Conservation (phyloP, 495 filamentous ascomycete genomes). For the Xylaria flabelliformis region DNA sequence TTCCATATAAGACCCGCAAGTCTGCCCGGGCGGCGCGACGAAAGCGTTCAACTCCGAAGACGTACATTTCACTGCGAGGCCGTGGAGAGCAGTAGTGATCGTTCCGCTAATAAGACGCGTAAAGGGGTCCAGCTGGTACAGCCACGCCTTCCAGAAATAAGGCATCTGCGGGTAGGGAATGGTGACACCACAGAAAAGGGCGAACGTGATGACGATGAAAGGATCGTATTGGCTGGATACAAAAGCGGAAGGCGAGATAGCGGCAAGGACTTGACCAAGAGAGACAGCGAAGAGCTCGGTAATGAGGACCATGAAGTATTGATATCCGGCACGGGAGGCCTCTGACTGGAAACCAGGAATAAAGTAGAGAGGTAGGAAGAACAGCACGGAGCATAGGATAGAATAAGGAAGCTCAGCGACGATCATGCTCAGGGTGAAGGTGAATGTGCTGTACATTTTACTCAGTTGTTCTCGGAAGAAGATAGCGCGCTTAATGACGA, state of each 20-base stretch:
- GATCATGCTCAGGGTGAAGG: conserved; percentile 73
- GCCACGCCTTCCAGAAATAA: conserved; percentile 77
- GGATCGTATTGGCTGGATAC: conserved; percentile 77
- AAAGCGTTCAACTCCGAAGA: conserved; percentile 66
- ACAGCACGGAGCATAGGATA: conserved; percentile 72
- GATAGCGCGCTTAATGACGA: conserved; percentile 73
- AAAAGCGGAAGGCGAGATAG: conserved; percentile 72
- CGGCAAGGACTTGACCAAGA: conserved; percentile 70
- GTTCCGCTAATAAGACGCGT: conserved; percentile 82
- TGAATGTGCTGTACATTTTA: conserved; percentile 78
- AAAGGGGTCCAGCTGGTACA: conserved; percentile 85
- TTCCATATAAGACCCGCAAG: conserved; percentile 77
- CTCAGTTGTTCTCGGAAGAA: conserved; percentile 80
- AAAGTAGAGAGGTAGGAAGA: conserved; percentile 79
- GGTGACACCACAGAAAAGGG: conserved; percentile 84
- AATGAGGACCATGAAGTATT: conserved; percentile 81
- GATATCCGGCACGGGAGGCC: conserved; percentile 71
- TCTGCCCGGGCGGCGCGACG: conserved; percentile 62
- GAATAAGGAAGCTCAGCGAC: conserved; percentile 79
- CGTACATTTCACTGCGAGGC: conserved; percentile 64
- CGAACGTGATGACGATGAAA: conserved; percentile 78
- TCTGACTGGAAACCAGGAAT: conserved; percentile 67
- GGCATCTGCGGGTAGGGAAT: conserved; percentile 79
- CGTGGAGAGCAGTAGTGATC: conserved; percentile 75
- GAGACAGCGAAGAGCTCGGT: conserved; percentile 80